phyloP scores from a whole-genome alignment of 257 asterid genomes.

The Scutellaria barbata region DNA sequence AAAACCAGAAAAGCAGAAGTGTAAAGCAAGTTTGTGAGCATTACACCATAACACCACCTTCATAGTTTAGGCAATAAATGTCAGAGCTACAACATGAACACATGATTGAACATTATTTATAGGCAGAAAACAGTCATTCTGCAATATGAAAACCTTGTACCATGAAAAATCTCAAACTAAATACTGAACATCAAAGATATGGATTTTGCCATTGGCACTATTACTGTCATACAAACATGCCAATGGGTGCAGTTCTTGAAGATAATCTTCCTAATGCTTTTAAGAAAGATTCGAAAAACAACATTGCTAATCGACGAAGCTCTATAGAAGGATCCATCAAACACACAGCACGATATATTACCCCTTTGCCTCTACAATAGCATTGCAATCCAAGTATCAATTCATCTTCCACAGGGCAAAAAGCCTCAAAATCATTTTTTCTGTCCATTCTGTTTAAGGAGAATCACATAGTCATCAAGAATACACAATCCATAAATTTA shows the following conservation, averaged over 20 bases:
- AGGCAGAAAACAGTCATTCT: conserved; percentile 4
- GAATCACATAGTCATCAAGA: conserved; percentile 6
- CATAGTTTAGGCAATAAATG: not conserved
- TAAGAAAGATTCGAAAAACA: not conserved
- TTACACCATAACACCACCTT: not conserved
- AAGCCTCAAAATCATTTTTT: not conserved
- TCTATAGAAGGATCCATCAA: not conserved
- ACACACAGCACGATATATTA: too few species aligned
- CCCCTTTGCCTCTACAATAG: too few species aligned
- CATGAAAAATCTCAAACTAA: not conserved
- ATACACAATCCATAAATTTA: not conserved
- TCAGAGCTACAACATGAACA: not conserved
- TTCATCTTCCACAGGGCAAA: not conserved
- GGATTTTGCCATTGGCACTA: not conserved
- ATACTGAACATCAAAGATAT: not conserved
- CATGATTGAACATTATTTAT: too few species aligned
- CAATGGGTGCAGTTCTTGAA: not conserved
- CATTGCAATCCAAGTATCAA: not conserved
- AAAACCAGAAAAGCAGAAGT: conserved; percentile 10
- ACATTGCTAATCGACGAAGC: not conserved
- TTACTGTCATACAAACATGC: too few species aligned
- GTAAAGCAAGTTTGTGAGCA: not conserved
- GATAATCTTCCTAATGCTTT: not conserved
- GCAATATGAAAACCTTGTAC: not conserved
- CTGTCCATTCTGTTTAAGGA: not conserved